Conservation (phyloP, 768 basidiomycete species). For the Auricularia cornea region DNA sequence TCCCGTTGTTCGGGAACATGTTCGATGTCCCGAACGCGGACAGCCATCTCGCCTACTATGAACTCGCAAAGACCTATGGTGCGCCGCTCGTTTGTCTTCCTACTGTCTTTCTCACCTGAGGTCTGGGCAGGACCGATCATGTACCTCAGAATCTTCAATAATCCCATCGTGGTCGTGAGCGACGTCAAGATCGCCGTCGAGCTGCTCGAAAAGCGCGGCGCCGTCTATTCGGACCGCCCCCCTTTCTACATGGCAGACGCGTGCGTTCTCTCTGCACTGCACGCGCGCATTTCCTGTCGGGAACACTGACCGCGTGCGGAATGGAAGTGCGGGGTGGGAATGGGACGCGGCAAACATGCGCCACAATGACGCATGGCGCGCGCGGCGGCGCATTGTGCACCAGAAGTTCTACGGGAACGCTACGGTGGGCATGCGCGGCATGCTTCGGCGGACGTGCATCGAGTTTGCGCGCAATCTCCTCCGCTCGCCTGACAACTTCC, state of each 20-base stretch:
- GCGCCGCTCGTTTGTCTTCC: neutral
- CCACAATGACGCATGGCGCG: no score
- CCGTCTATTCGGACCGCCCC: constrained; percentile 1
- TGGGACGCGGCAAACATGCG: no score
- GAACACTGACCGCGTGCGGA: no score
- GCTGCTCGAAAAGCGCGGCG: constrained; percentile 3
- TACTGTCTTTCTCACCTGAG: neutral
- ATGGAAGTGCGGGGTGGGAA: no score
- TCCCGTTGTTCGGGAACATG: constrained; percentile 59
- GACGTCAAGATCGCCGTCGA: neutral
- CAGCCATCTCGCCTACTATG: neutral
- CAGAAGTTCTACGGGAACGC: neutral
- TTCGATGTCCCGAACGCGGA: constrained; percentile 50
- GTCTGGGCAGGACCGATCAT: neutral
- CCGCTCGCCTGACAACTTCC: neutral
- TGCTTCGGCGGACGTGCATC: neutral
- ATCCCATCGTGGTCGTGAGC: neutral
- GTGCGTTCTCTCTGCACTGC: neutral
- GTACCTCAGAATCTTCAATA: neutral
- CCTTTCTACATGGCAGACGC: neutral
- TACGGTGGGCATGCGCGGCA: neutral
- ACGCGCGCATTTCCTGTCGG: no score
- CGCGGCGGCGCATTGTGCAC: neutral
- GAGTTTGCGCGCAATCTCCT: neutral
- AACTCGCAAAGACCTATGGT: neutral